Evolutionary conservation across 2,329 filamentous ascomycete genomes (phyloP).

Genomic region (Xylaria sp.): DNA sequence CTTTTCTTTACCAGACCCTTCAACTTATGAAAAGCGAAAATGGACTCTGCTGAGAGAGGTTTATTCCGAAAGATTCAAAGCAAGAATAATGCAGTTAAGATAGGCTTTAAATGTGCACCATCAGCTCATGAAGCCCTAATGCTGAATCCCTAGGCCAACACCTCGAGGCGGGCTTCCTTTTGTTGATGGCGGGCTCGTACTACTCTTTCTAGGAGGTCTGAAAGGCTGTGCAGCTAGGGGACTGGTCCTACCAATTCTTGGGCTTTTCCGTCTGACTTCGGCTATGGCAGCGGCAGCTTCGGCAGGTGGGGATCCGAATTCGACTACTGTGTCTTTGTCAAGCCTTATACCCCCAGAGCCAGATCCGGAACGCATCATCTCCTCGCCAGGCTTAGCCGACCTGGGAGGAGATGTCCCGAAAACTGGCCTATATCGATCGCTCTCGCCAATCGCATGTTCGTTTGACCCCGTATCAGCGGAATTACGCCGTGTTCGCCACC

Average conservation of each 20-base stretch:
- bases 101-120: not conserved
- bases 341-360: constrained; percentile 44
- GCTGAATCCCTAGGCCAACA: constrained; percentile 36
- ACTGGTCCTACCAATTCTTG: constrained; percentile 24
- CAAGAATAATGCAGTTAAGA: not conserved
- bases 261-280: constrained; percentile 25
- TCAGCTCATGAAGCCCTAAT: constrained; percentile 12
- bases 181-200: constrained; percentile 16
- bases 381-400: constrained; percentile 30
- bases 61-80: not conserved
- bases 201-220: constrained; percentile 5
- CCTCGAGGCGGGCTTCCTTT: constrained; percentile 22
- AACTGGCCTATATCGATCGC: not conserved
- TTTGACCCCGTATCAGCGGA: not conserved
- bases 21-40: constrained; percentile 6
- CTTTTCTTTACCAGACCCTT: constrained; percentile 20
- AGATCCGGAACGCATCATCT: constrained; percentile 44
- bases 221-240: constrained; percentile 25
- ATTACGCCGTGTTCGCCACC: constrained; percentile 18
- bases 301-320: constrained; percentile 42
- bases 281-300: constrained; percentile 22
- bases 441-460: not conserved
- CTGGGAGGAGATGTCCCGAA: constrained; percentile 2
- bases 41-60: not conserved
- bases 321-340: constrained; percentile 44